A percentile compares a stretch with the other conserved stretches of the same genome.
Evolutionary conservation across 139 green algal genomes (phyloP).

Genomic region (Chlorella sorokiniana): DNA sequence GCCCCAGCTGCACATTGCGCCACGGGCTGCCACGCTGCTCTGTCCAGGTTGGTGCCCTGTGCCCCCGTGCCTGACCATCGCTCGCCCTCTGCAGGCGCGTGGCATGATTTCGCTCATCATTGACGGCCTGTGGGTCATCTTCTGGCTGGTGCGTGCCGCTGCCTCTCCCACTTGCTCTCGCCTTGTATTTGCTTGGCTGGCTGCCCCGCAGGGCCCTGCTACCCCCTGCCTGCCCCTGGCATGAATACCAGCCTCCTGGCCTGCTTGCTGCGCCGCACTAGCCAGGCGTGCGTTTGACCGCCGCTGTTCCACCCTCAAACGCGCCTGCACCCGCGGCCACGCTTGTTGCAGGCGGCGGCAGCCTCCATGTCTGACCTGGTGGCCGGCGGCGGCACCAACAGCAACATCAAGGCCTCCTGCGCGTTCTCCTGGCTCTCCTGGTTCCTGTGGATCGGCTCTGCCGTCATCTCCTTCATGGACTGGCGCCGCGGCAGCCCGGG

Average conservation of each 20-base stretch:
- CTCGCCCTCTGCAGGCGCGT: not conserved
- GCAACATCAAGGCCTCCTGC: constrained; percentile 8
- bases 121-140: constrained; percentile 9
- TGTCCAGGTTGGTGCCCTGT: not conserved
- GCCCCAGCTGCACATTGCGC: too few species aligned
- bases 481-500: constrained; percentile 11
- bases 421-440: constrained; percentile 20
- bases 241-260: too few species aligned
- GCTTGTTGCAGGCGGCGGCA: constrained; percentile 7
- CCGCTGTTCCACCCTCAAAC: too few species aligned
- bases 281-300: too few species aligned
- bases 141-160: constrained; percentile 1
- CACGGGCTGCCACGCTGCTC: not conserved
- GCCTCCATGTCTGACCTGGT: not conserved
- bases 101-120: constrained; percentile 6
- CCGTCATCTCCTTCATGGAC: constrained; percentile 27
- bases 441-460: constrained; percentile 24
- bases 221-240: too few species aligned
- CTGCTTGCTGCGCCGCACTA: too few species aligned
- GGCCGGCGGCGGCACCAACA: not conserved
- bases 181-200: too few species aligned
- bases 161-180: not conserved
- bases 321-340: too few species aligned
- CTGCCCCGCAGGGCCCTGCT: too few species aligned
- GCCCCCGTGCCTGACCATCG: not conserved